Percentiles rank a stretch among this genome's conserved stretches.
These are phyloP conservation scores for Mallotus nudiflorus DNA, from an alignment of 345 rosid genomes.

Conservation along the genomic window DNA sequence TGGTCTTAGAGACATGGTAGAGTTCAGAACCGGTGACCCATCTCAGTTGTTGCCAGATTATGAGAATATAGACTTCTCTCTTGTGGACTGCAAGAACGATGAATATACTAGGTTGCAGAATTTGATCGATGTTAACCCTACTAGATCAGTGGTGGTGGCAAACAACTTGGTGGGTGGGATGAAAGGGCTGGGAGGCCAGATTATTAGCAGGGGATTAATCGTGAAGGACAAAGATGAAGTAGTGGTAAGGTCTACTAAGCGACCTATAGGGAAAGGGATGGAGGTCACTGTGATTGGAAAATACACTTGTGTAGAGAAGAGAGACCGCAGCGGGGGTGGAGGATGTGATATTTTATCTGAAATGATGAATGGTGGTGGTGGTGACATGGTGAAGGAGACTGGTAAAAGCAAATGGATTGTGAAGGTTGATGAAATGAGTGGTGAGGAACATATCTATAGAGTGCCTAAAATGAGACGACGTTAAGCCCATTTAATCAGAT, in stretches of 20 bases:
- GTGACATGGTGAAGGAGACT: background rate
- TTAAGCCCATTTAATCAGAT: too few species aligned
- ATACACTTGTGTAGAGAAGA: slow-evolving; percentile 14
- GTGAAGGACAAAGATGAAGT: slow-evolving; percentile 19
- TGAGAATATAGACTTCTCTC: slow-evolving; percentile 42
- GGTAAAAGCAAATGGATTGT: slow-evolving; percentile 39
- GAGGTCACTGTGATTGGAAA: slow-evolving; percentile 42
- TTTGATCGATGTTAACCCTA: slow-evolving; percentile 38
- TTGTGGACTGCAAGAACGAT: slow-evolving; percentile 44
- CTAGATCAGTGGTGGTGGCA: slow-evolving; percentile 44
- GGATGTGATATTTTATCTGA: background rate
- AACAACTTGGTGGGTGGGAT: slow-evolving; percentile 39
- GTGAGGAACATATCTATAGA: slow-evolving; percentile 53
- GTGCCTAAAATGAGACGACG: slow-evolving; percentile 22
- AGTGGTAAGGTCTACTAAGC: slow-evolving; percentile 44
- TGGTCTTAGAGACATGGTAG: slow-evolving; percentile 42
- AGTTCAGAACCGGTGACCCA: slow-evolving; percentile 46
- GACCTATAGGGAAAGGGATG: slow-evolving; percentile 48
- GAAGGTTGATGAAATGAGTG: slow-evolving; percentile 41
- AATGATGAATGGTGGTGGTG: background rate
- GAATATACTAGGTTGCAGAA: slow-evolving; percentile 27
- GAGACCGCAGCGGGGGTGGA: background rate
- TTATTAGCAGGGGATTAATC: slow-evolving; percentile 21
- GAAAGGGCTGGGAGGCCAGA: slow-evolving; percentile 38
- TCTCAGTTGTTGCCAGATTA: slow-evolving; percentile 31